Evolutionary conservation across 306 rosid species (phyloP).

Genomic region (Cucumis melo): DNA sequence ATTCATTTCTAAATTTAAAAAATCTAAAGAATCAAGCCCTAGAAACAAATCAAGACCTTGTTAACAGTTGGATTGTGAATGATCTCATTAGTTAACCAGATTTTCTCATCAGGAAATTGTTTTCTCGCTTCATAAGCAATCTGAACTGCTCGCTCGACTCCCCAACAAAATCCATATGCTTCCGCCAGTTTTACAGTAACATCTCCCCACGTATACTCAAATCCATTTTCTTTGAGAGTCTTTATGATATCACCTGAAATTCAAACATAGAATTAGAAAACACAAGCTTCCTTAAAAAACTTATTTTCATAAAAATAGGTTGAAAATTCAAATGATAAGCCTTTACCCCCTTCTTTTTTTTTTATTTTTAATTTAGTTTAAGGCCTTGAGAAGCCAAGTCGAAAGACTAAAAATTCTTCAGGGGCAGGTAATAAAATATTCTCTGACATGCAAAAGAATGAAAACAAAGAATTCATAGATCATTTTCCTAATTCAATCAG

Average conservation of each 20-base stretch:
- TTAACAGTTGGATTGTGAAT: constrained; percentile 95
- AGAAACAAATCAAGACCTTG: constrained; percentile 30
- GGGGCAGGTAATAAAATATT: background rate
- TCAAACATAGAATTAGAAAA: background rate
- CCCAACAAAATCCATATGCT: constrained; percentile 93
- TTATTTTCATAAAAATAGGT: background rate
- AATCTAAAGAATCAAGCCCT: background rate
- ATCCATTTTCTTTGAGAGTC: constrained; percentile 65
- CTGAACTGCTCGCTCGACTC: constrained; percentile 96
- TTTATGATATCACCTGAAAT: constrained; percentile 72
- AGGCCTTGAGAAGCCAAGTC: background rate
- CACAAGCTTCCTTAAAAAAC: background rate
- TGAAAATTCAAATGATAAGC: background rate
- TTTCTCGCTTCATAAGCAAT: constrained; percentile 96
- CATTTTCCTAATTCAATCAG: background rate
- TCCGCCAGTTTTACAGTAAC: constrained; percentile 94
- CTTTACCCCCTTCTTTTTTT: background rate
- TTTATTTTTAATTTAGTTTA: background rate
- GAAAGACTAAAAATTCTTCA: background rate
- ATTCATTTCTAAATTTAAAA: background rate
- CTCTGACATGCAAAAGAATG: background rate
- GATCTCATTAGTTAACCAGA: constrained; percentile 93
- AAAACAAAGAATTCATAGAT: background rate
- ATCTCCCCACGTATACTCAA: constrained; percentile 77
- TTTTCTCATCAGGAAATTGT: constrained; percentile 68